Evolutionary conservation across 2,329 filamentous ascomycete species (phyloP), one percentile per base, ranked within the genome.

Genomic region (Iodosphaeria phyllophila): DNA sequence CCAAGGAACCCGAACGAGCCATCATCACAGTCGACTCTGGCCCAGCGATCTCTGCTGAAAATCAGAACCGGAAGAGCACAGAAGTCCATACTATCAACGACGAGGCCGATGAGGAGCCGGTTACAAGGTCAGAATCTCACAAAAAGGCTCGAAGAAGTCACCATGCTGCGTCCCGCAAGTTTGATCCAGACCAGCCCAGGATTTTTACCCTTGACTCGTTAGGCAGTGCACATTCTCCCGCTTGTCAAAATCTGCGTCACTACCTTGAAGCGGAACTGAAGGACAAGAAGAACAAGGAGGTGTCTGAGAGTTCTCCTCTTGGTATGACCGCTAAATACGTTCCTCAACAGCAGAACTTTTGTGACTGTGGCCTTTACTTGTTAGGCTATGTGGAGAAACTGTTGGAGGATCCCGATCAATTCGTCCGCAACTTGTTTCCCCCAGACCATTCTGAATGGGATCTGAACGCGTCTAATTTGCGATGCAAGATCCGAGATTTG

Each of bases 181-280:
- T 53, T 29, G 54, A 66, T 26, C 49, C 54, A 1, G 52, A 51
- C 6, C 58, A 69, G 25, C 70, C 80, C 2, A 64, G 67, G 18
- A 83, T 95, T 32, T 72, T 95, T 33, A 82, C 80, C 0, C 64
- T 95, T 14, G 89, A 98, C 46, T 95, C 89, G 0, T 58, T 95
- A 2, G 73, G 71, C n/a, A 39, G 48, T 4, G 22, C 54, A 0
- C 80, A 84, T 35, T 56, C 64, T 1, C 51, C 57, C 1, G 77
- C 80, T 5, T 68, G 75, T 32, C 61, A 47, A 23, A 60, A 64
- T 18, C 54, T 98, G 16, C 83, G 74, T 39, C 64, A 78, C 14
- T 95, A 92, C 46, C 55, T 95, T 5, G 42, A 62, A 5, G 64
- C 65, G 23, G 89, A 95, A 51, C 74, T 76, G 4, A 58, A 60